Evolutionary conservation across 345 rosid genomes (phyloP).

Genomic region (Citrus cavaleriei): DNA sequence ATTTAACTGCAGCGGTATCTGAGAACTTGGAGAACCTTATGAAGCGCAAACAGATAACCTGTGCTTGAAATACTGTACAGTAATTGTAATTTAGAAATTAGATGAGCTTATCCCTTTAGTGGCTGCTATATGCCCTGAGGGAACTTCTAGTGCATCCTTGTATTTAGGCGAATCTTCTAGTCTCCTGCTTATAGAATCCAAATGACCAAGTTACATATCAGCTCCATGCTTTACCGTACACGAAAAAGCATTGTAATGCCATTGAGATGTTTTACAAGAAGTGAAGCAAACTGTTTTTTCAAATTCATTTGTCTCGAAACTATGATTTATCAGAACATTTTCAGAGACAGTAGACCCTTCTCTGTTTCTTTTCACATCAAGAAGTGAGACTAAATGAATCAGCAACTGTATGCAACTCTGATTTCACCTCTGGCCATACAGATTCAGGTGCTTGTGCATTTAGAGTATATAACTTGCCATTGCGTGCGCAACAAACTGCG

Average conservation of each 20-base stretch:
- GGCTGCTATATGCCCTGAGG: slow-evolving; percentile 2
- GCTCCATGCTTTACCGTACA: background rate
- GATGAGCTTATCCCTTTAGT: background rate
- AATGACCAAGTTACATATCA: background rate
- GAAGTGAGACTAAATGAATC: slow-evolving; percentile 54
- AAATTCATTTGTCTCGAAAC: background rate
- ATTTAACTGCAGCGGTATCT: slow-evolving; percentile 74
- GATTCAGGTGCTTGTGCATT: slow-evolving; percentile 80
- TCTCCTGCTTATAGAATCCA: background rate
- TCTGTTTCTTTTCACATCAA: slow-evolving; percentile 11
- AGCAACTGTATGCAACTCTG: slow-evolving; percentile 46
- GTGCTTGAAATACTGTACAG: slow-evolving; percentile 48
- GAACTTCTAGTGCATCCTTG: slow-evolving; percentile 18
- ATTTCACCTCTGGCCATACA: slow-evolving; percentile 53
- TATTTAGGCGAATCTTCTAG: slow-evolving; percentile 20
- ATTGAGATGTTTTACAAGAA: background rate
- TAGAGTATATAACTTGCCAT: slow-evolving; percentile 61
- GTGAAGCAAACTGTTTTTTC: background rate
- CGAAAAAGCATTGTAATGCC: background rate
- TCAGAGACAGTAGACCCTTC: background rate
- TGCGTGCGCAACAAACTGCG: slow-evolving; percentile 59
- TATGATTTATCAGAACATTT: background rate
- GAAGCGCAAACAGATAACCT: slow-evolving; percentile 56
- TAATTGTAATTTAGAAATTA: slow-evolving; percentile 24
- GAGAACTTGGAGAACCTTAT: slow-evolving; percentile 66